Evolutionary conservation across 495 filamentous ascomycete species (phyloP).

Genomic region (Penicillium mononematosum): DNA sequence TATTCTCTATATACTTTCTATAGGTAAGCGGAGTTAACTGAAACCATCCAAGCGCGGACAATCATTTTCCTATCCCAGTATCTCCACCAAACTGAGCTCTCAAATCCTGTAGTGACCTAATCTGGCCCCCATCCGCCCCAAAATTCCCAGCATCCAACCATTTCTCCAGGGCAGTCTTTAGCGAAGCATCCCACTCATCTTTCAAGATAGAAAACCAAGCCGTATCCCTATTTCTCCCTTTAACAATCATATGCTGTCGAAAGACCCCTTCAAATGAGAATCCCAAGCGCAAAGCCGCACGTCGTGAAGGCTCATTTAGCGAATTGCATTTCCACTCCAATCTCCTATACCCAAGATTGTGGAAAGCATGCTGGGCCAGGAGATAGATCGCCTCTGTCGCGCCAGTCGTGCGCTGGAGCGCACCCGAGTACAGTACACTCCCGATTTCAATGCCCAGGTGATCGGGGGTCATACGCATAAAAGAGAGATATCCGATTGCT

Average conservation of each 20-base stretch:
- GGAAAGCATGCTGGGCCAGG: constrained; percentile 45
- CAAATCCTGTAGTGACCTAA: constrained; percentile 33
- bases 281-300: constrained; percentile 52
- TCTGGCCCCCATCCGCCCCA: constrained; percentile 44
- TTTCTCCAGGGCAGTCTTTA: constrained; percentile 41
- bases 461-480: constrained; percentile 42
- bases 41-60: too few species aligned
- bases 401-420: constrained; percentile 47
- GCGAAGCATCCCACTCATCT: constrained; percentile 52
- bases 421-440: constrained; percentile 44
- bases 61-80: not conserved
- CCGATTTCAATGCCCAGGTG: constrained; percentile 51
- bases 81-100: not conserved
- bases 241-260: constrained; percentile 56
- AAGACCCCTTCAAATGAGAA: constrained; percentile 55
- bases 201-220: constrained; percentile 53
- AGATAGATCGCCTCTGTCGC: constrained; percentile 55
- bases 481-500: constrained; percentile 42
- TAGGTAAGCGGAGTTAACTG: not conserved
- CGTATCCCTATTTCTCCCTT: constrained; percentile 55
- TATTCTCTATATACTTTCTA: not conserved
- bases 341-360: constrained; percentile 50
- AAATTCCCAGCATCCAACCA: constrained; percentile 53
- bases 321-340: constrained; percentile 60
- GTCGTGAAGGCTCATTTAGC: constrained; percentile 47